Evolutionary conservation across 2,329 filamentous ascomycete species (phyloP), one percentile per base, ranked within the genome.

Genomic region (Neoscytalidium dimidiatum): DNA sequence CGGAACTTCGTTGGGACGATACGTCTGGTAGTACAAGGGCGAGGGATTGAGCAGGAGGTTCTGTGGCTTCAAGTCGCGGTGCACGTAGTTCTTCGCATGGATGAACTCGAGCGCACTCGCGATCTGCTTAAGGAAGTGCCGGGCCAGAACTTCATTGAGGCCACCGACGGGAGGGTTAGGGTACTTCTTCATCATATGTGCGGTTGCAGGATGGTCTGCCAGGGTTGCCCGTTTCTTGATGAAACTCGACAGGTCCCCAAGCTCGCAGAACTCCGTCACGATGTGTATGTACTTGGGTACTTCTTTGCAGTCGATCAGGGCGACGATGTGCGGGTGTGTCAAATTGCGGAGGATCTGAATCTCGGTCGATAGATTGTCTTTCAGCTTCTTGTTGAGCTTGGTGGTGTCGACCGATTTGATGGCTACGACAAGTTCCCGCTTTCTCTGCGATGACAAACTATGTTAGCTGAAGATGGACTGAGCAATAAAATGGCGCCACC

Each of bases 221-320:
- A 97, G 86, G 74, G 89, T 91, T 67, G 94, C 89, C 67, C 94
- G 88, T 80, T 95, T 96, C 84, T 95, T 96, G 81, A 99, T 97
- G 79, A 99, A 98, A 62, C 94, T 85, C 11, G 95, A 96, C 66
- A 99, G 81, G 75, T 99, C 95, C 23, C 95, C 94, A 44, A 99
- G 86, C 75, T 96, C 92, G 80, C 95, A 98, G 80, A 96, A 98
- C 81, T 99, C 95, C 94, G 98, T 99, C 68, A 98, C 90, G 66
- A 99, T 86, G 79, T 99, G 95, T 80, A 98, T 97, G 74, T 96
- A 92, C 23, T 90, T 89, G 3, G 87, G 83, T 0, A 92, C 90
- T 78, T 98, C 94, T 77, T 94, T 86, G 81, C 94, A 97, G 79
- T 97, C 92, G 82, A 97, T 94, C 53, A 99, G 89, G 71, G 93